Evolutionary conservation across 2,329 filamentous ascomycete genomes (phyloP).

Genomic region (Aphanoascus verrucosus): DNA sequence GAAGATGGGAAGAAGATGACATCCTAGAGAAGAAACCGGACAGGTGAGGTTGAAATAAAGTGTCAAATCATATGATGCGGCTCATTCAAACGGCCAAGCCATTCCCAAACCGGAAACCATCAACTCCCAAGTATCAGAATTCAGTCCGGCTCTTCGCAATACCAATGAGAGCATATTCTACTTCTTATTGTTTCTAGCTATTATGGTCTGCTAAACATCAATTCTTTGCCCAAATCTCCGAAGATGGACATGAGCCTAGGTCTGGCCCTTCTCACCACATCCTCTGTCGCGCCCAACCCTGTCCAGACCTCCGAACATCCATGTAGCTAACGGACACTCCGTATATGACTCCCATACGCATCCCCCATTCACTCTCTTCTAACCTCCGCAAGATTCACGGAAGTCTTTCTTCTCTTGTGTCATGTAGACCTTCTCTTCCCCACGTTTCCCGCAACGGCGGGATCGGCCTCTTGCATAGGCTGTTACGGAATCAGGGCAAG

Average conservation of each 20-base stretch:
- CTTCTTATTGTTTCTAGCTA: too few species aligned
- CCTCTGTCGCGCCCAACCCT: too few species aligned
- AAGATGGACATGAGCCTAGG: too few species aligned
- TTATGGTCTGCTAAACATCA: too few species aligned
- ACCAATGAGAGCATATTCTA: too few species aligned
- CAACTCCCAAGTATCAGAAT: too few species aligned
- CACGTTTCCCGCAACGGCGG: background rate
- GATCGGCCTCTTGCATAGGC: background rate
- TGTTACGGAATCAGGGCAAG: background rate
- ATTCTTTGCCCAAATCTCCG: too few species aligned
- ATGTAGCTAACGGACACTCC: too few species aligned
- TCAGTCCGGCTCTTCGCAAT: too few species aligned
- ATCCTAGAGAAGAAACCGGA: background rate
- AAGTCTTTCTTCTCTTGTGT: background rate
- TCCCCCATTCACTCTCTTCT: background rate
- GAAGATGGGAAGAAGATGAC: background rate
- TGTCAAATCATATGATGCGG: background rate
- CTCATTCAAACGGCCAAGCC: background rate
- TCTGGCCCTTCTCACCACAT: too few species aligned
- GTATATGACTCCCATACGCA: too few species aligned
- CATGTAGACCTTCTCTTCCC: background rate
- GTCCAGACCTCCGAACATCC: too few species aligned
- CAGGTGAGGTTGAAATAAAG: conserved; percentile 3
- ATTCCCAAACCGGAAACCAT: background rate
- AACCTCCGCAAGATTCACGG: background rate